Conservation (phyloP, 306 rosid species). For the Malus sieversii region DNA sequence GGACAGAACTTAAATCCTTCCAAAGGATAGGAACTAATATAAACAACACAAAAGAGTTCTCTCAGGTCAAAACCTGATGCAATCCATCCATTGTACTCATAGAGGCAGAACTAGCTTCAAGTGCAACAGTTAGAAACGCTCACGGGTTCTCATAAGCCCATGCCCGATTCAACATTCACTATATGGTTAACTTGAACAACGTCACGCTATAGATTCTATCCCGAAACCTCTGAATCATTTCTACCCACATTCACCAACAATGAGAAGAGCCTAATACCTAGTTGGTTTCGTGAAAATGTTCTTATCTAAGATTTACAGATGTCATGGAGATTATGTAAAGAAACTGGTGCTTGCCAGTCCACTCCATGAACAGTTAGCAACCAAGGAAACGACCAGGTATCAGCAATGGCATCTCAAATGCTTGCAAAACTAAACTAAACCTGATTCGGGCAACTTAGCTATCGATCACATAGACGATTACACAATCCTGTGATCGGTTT, state of each 20-base stretch:
- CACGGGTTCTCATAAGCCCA: neutral
- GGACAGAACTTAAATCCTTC: neutral
- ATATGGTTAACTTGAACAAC: neutral
- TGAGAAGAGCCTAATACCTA: no score
- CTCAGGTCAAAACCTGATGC: neutral
- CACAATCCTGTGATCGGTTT: neutral
- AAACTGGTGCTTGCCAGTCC: no score
- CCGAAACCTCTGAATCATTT: neutral
- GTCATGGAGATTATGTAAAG: no score
- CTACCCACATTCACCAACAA: neutral
- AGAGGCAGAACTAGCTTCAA: neutral
- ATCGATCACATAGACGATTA: neutral
- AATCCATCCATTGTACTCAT: neutral
- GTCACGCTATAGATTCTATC: neutral
- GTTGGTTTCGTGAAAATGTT: no score
- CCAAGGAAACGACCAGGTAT: neutral
- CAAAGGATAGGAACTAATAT: neutral
- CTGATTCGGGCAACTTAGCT: neutral
- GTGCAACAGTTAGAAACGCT: neutral
- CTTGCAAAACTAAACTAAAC: neutral
- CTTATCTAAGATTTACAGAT: no score
- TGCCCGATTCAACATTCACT: neutral
- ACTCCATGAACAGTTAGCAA: no score
- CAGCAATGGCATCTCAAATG: neutral
- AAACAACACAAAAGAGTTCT: neutral